Evolutionary conservation across 2,329 filamentous ascomycete species (phyloP).

Genomic region (Capronia americana): DNA sequence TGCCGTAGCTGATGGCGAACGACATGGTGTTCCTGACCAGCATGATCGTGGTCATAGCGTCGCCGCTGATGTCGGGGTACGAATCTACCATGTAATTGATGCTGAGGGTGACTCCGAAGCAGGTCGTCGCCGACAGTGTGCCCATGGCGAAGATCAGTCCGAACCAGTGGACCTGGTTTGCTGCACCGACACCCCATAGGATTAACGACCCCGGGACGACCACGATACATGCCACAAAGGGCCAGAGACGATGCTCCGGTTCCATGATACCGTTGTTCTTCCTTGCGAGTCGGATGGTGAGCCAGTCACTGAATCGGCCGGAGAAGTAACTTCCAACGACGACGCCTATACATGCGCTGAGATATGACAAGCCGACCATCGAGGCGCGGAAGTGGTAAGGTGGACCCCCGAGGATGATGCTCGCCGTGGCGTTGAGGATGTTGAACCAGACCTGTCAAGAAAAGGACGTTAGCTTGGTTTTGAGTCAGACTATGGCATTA

Average conservation of each 20-base stretch:
- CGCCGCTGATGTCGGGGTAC: constrained; percentile 57
- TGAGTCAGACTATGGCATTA: too few relatives aligned
- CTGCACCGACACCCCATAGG: constrained; percentile 61
- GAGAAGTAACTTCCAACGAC: constrained; percentile 32
- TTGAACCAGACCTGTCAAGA: constrained; percentile 50
- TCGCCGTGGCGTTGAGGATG: constrained; percentile 52
- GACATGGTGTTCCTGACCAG: constrained; percentile 58
- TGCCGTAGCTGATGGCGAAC: constrained; percentile 59
- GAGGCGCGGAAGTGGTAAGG: constrained; percentile 49
- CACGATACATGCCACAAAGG: constrained; percentile 45
- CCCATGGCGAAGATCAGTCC: constrained; percentile 58
- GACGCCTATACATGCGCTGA: constrained; percentile 41
- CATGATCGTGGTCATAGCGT: constrained; percentile 59
- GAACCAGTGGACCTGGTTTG: constrained; percentile 57
- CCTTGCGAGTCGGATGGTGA: constrained; percentile 38
- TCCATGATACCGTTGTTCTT: constrained; percentile 42
- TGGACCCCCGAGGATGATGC: constrained; percentile 46
- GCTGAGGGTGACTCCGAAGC: constrained; percentile 52
- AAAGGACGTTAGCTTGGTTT: constrained; percentile 1
- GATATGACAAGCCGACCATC: constrained; percentile 49
- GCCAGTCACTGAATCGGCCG: constrained; percentile 40
- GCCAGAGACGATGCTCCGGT: constrained; percentile 42
- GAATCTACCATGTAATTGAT: constrained; percentile 58
- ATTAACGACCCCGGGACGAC: constrained; percentile 55
- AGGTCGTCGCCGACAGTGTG: constrained; percentile 52